Conservation (phyloP, 805 yeast genomes). For the Yamadazyma paraphyllophila region DNA sequence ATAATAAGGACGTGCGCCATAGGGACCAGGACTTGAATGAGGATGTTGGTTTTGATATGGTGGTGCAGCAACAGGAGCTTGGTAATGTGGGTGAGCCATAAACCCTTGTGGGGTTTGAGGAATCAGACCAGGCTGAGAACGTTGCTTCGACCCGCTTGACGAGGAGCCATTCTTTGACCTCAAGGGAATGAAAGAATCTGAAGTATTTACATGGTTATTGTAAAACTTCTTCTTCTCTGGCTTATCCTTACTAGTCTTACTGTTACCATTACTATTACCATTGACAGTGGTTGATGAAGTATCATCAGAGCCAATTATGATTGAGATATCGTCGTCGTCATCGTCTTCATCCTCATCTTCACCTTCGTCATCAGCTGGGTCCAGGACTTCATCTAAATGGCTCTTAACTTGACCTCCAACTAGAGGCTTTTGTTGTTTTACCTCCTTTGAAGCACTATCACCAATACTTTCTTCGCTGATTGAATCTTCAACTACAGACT, state of each 20-base stretch:
- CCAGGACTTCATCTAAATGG: constrained; percentile 1
- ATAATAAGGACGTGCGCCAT: constrained; percentile 5
- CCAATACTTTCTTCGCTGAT: background rate
- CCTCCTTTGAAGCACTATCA: too few species aligned
- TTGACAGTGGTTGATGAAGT: constrained; percentile 21
- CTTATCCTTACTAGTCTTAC: constrained; percentile 8
- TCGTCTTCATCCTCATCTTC: constrained; percentile 25
- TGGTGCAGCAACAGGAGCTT: background rate
- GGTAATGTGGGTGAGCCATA: constrained; percentile 4
- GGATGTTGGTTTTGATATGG: constrained; percentile 9
- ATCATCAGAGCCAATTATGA: constrained; percentile 36
- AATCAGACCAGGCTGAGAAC: background rate
- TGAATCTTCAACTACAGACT: background rate
- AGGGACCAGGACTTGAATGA: constrained; percentile 10
- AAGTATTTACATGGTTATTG: constrained; percentile 15
- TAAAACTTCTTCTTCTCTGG: constrained; percentile 13
- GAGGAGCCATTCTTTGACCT: constrained; percentile 8
- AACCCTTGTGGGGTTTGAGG: constrained; percentile 9
- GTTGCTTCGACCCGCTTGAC: background rate
- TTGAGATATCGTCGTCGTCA: constrained; percentile 37
- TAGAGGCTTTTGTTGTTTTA: too few species aligned
- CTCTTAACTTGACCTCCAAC: background rate
- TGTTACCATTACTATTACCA: constrained; percentile 9
- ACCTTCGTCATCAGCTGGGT: constrained; percentile 9
- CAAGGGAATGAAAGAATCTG: constrained; percentile 22